Evolutionary conservation across 2,329 filamentous ascomycete species (phyloP), one percentile per base, ranked within the genome.

Genomic region (Ophiocordyceps camponoti-saundersi): DNA sequence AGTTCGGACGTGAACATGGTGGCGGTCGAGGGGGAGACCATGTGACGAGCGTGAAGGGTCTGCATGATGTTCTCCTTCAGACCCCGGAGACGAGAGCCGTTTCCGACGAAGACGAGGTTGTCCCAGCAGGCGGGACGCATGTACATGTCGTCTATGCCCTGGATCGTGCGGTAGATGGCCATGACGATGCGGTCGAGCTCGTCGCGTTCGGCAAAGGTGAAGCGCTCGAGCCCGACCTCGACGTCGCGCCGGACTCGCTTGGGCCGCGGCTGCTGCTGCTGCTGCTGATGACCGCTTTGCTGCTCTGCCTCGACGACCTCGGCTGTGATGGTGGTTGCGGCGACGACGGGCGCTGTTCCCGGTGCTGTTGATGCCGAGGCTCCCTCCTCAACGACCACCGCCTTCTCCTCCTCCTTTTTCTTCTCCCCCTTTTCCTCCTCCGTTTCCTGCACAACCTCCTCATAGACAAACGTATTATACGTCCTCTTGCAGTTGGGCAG

Each of bases 1-100:
- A 96, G 79, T 64, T 98, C 92, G 21, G 88, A 95, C 34, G 89
- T 95, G 71, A 96, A 96, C 57, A 96, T 96, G 41, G 89, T 95
- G 45, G 87, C 88, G 1, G 87, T 90, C 26, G 83, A 89, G 0
- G 92, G 92, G 2, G 89, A 94, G 53, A 98, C 80, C 47, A 95
- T 75, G 62, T 95, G 92, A 53, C 89, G 88, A 44, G 81, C 75
- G 36, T 77, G 77, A 34, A 98, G 75, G 0, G 80, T 88, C 55
- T 83, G 75, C 36, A 96, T 62, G 44, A 98, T 79, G 53, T 90
- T 86, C 56, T 95, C 88, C 53, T 85, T 89, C 61, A 98, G 90
- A 6, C 92, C 88, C 68, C 70, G 69, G 44, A 78, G 70, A 44
- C 73, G 73, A 36, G 70, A 80, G 48, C 92, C 92, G 57, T 94